A percentile compares a stretch with the other conserved stretches of the same genome.
Conservation (phyloP, 106 monocot genomes). For the Dendrobium catenatum region DNA sequence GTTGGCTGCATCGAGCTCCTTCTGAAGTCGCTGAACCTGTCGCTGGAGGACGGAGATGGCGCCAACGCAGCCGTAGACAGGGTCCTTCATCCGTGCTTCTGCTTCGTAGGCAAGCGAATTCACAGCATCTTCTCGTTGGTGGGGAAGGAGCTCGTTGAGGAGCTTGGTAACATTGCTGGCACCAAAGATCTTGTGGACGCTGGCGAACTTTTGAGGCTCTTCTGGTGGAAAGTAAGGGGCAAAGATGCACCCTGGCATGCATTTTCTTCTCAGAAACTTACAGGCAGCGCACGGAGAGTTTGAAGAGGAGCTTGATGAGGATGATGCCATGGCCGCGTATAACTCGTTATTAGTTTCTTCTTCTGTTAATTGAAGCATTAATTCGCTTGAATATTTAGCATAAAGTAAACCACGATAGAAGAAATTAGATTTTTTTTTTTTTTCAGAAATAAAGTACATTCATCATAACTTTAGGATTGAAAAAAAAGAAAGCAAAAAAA, state of each 20-base stretch:
- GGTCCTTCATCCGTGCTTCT: constrained; percentile 48
- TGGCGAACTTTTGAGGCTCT: constrained; percentile 57
- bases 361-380: too few relatives aligned
- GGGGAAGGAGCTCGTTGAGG: constrained; percentile 50
- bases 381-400: too few relatives aligned
- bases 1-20: constrained; percentile 45
- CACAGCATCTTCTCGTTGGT: constrained; percentile 59
- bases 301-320: constrained; percentile 16
- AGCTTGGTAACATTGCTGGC: constrained; percentile 67
- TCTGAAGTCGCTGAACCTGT: constrained; percentile 44
- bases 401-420: too few relatives aligned
- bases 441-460: too few relatives aligned
- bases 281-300: constrained; percentile 63
- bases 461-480: too few relatives aligned
- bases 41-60: constrained; percentile 54
- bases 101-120: constrained; percentile 71
- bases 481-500: too few relatives aligned
- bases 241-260: constrained; percentile 63
- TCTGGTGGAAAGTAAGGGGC: constrained; percentile 74
- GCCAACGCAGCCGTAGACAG: constrained; percentile 62
- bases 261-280: constrained; percentile 59
- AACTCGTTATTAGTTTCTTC: too few relatives aligned
- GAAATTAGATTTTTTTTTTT: too few relatives aligned
- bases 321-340: not conserved
- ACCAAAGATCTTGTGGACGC: constrained; percentile 65